Evolutionary conservation across 345 rosid species (phyloP).

Genomic region (Citrus inodora): DNA sequence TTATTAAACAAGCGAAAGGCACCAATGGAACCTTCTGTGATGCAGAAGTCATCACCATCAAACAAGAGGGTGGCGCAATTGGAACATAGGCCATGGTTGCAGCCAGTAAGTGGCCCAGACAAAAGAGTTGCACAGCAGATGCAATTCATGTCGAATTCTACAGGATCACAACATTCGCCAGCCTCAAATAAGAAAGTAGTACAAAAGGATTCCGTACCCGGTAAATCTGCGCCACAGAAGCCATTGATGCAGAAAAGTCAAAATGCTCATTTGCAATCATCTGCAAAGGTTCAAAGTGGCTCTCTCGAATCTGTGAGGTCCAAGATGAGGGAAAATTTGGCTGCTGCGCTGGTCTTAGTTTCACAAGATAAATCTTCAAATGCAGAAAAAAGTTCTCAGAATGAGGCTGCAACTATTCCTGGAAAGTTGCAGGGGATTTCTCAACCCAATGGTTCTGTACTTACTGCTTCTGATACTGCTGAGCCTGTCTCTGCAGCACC

Average conservation of each 20-base stretch:
- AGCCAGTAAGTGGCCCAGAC: slow-evolving; percentile 35
- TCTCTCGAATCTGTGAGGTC: slow-evolving; percentile 67
- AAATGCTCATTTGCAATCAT: slow-evolving; percentile 32
- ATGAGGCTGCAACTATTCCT: slow-evolving; percentile 25
- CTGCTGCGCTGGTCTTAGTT: slow-evolving; percentile 77
- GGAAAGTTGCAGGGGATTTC: slow-evolving; percentile 21
- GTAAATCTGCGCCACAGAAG: slow-evolving; percentile 41
- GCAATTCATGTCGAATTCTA: slow-evolving; percentile 33
- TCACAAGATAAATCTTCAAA: slow-evolving; percentile 33
- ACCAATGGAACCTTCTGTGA: slow-evolving; percentile 37
- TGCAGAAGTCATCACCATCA: slow-evolving; percentile 32
- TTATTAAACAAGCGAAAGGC: slow-evolving; percentile 54
- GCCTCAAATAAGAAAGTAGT: slow-evolving; percentile 38
- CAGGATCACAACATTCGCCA: slow-evolving; percentile 39
- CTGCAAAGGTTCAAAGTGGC: slow-evolving; percentile 39
- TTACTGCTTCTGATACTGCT: slow-evolving; percentile 19
- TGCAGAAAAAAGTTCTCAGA: slow-evolving; percentile 34
- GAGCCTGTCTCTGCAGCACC: slow-evolving; percentile 16
- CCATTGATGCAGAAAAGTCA: slow-evolving; percentile 38
- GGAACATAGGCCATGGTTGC: slow-evolving; percentile 89
- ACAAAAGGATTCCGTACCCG: slow-evolving; percentile 32
- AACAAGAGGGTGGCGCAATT: slow-evolving; percentile 51
- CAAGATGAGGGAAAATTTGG: slow-evolving; percentile 78
- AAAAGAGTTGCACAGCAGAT: slow-evolving; percentile 30
- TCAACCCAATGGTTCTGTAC: slow-evolving; percentile 19